These are phyloP conservation scores for Pythium rishiriense DNA, from an alignment of 352 stramenopile species.

Conservation along the genomic window DNA sequence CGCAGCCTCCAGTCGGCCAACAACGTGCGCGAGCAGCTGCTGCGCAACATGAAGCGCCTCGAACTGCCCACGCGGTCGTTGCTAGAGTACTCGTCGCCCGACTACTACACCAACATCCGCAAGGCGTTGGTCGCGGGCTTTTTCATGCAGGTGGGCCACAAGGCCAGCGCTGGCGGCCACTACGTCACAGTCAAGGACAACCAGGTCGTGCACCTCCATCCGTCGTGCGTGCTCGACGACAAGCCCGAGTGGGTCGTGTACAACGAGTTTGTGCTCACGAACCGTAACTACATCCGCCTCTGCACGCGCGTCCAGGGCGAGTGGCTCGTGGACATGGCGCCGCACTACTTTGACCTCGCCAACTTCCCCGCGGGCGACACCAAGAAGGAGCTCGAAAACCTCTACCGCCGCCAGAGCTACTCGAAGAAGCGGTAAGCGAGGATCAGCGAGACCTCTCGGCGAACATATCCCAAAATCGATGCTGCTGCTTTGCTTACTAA, in stretches of 20 bases:
- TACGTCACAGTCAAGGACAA: slow-evolving; percentile 99
- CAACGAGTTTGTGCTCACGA: slow-evolving; percentile 99
- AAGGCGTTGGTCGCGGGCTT: slow-evolving; percentile 94
- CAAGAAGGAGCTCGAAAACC: slow-evolving; percentile 93
- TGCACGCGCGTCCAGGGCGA: slow-evolving; percentile 95
- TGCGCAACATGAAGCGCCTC: slow-evolving; percentile 96
- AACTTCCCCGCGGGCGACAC: slow-evolving; percentile 97
- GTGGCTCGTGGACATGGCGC: slow-evolving; percentile 91
- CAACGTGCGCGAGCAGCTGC: slow-evolving; percentile 96
- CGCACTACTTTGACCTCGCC: slow-evolving; percentile 97
- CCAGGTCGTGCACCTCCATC: slow-evolving; percentile 97
- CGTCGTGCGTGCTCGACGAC: slow-evolving; percentile 94
- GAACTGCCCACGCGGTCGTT: slow-evolving; percentile 72
- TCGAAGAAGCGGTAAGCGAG: slow-evolving; percentile 14
- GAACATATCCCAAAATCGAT: no score
- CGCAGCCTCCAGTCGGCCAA: slow-evolving; percentile 92
- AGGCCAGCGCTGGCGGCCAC: slow-evolving; percentile 70
- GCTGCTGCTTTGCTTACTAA: neutral
- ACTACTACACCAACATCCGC: slow-evolving; percentile 94
- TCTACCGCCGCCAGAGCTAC: slow-evolving; percentile 60
- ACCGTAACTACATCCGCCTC: slow-evolving; percentile 98
- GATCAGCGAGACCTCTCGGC: no score
- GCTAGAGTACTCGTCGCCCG: slow-evolving; percentile 72
- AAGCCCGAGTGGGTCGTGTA: slow-evolving; percentile 98
- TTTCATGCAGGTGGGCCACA: slow-evolving; percentile 98